phyloP scores from a whole-genome alignment of 2,329 filamentous ascomycete genomes.

The Pestalotiopsis sp. region DNA sequence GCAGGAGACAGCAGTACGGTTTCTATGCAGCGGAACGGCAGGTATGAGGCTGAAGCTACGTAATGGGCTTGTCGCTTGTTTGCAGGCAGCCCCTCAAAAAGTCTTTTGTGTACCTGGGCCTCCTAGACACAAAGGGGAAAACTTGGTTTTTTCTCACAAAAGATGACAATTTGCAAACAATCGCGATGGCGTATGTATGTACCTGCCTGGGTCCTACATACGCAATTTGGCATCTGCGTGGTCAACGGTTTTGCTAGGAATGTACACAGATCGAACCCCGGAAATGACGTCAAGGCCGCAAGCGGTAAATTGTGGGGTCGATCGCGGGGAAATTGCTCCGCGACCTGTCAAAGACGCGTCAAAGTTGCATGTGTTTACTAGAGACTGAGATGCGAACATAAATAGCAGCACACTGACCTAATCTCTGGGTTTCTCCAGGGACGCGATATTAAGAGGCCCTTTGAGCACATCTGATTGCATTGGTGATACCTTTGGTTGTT shows the following conservation, averaged over 20 bases:
- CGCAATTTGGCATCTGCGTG: not conserved
- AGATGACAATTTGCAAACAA: not conserved
- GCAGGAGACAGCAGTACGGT: no score
- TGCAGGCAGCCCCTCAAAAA: not conserved
- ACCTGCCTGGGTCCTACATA: not conserved
- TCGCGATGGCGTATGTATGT: not conserved
- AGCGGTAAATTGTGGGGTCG: not conserved
- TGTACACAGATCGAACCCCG: not conserved
- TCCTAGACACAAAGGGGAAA: not conserved
- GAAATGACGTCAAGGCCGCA: not conserved
- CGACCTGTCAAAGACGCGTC: not conserved
- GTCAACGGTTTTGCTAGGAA: not conserved
- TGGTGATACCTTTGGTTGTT: no score
- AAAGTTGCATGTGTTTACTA: not conserved
- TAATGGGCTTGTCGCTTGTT: not conserved
- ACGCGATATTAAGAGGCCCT: no score
- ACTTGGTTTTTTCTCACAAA: conserved; percentile 1
- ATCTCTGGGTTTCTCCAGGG: not conserved
- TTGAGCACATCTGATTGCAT: no score
- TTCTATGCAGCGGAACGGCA: not conserved
- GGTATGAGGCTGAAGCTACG: conserved; percentile 8
- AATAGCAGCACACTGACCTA: not conserved
- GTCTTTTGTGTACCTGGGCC: no score
- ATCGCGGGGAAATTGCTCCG: conserved; percentile 1
- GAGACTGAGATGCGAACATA: not conserved